A percentile compares a stretch with the other conserved stretches of the same genome.
These are phyloP conservation scores for Citrullus amarus DNA, from an alignment of 306 rosid species.

Conservation along the genomic window DNA sequence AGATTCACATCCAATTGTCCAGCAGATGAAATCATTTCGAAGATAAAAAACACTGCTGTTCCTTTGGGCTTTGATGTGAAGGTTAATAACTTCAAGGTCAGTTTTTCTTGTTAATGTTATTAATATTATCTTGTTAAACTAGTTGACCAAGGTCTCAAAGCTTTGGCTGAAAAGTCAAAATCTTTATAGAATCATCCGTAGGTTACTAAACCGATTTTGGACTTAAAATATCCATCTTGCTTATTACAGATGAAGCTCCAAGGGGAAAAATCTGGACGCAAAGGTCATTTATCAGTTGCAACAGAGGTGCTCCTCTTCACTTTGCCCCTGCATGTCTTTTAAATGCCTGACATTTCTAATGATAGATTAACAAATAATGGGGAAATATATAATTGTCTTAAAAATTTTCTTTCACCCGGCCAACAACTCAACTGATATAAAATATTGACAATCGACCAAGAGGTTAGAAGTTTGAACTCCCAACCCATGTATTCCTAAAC, in stretches of 20 bases:
- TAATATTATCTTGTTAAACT: neutral
- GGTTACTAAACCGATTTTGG: neutral
- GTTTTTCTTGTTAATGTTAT: neutral
- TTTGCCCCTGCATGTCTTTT: neutral
- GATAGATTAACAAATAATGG: neutral
- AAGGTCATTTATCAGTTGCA: constrained; percentile 81
- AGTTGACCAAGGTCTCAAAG: neutral
- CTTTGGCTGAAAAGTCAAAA: neutral
- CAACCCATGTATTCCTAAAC: neutral
- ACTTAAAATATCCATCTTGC: neutral
- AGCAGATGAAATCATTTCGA: constrained; percentile 74
- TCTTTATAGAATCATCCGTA: neutral
- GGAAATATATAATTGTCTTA: constrained; percentile 1
- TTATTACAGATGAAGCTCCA: constrained; percentile 65
- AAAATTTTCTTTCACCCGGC: constrained; percentile 2
- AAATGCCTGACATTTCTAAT: neutral
- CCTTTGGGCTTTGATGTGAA: constrained; percentile 89
- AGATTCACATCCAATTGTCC: constrained; percentile 85
- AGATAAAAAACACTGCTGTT: constrained; percentile 62
- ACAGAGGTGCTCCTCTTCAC: constrained; percentile 54
- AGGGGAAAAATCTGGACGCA: constrained; percentile 84
- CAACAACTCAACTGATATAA: neutral
- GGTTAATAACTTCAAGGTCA: constrained; percentile 80
- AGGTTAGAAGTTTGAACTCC: no score
- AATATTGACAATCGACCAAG: no score